Evolutionary conservation across 1,284 basidiomycete genomes (phyloP).

Genomic region (Puccinia hordei): DNA sequence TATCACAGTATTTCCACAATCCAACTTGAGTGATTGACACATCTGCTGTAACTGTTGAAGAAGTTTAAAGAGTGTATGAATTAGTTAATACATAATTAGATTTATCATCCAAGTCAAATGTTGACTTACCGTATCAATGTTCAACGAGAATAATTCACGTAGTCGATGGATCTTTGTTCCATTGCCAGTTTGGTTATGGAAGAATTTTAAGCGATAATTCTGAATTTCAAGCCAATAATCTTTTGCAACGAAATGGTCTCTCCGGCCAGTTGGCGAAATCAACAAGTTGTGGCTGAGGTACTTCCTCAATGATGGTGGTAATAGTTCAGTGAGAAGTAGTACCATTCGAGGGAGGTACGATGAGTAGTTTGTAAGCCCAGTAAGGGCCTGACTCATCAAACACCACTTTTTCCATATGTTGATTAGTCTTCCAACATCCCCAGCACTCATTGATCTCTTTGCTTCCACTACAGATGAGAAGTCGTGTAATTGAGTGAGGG

Average conservation of each 20-base stretch:
- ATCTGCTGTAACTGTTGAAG: too few relatives aligned
- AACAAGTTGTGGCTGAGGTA: background rate
- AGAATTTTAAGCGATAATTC: conserved; percentile 28
- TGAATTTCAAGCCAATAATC: conserved; percentile 16
- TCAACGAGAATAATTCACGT: conserved; percentile 22
- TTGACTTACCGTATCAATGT: conserved; percentile 4
- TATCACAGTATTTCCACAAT: too few relatives aligned
- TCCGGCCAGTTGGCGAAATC: conserved; percentile 3
- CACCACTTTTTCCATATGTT: too few relatives aligned
- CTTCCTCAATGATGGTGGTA: background rate
- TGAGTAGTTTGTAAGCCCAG: conserved; percentile 5
- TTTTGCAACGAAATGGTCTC: too few relatives aligned
- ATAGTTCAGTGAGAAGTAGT: background rate
- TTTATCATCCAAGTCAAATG: too few relatives aligned
- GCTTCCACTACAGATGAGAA: conserved; percentile 21
- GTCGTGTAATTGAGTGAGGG: background rate
- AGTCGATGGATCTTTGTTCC: conserved; percentile 28
- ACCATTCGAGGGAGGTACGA: conserved; percentile 10
- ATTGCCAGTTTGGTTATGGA: conserved; percentile 7
- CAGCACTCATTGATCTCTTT: conserved; percentile 6
- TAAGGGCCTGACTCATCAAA: too few relatives aligned
- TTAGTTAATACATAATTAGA: too few relatives aligned
- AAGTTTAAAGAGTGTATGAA: too few relatives aligned
- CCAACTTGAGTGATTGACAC: too few relatives aligned
- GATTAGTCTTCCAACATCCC: too few relatives aligned